These are phyloP conservation scores for Sutorius australiensis DNA, from an alignment of 768 basidiomycete genomes.

Conservation along the genomic window DNA sequence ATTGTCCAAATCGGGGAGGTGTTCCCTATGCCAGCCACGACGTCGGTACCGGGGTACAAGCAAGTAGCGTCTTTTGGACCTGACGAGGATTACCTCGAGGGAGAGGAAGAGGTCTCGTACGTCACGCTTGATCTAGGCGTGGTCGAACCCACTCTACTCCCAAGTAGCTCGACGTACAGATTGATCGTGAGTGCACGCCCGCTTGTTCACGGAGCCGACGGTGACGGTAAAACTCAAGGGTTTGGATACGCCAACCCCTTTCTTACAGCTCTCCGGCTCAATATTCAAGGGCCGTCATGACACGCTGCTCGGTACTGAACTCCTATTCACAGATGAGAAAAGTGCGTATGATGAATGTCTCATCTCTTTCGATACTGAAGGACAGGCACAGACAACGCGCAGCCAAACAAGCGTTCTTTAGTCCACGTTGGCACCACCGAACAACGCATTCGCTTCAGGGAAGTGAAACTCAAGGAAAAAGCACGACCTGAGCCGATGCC, in stretches of 20 bases:
- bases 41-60: conserved; percentile 55
- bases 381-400: conserved; percentile 36
- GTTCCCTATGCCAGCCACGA: conserved; percentile 16
- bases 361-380: not conserved
- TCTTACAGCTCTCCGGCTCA: conserved; percentile 72
- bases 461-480: conserved; percentile 52
- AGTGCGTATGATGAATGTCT: conserved; percentile 33
- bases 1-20: not conserved
- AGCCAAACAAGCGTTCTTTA: conserved; percentile 49
- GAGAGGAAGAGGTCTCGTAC: conserved; percentile 54
- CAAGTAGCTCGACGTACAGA: conserved; percentile 64
- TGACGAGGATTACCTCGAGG: conserved; percentile 61
- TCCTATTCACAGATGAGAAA: conserved; percentile 70
- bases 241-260: conserved; percentile 72
- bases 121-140: conserved; percentile 71
- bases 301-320: conserved; percentile 66
- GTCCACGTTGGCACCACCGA: conserved; percentile 58
- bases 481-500: conserved; percentile 30
- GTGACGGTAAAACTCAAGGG: conserved; percentile 42
- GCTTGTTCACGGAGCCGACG: not conserved
- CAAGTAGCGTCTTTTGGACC: conserved; percentile 67
- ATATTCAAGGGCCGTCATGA: conserved; percentile 70
- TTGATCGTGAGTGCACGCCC: conserved; percentile 55
- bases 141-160: conserved; percentile 71
- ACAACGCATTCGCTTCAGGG: conserved; percentile 68